These are phyloP conservation scores for Artemisia annua DNA, from an alignment of 129 eudicot genomes.

Conservation along the genomic window DNA sequence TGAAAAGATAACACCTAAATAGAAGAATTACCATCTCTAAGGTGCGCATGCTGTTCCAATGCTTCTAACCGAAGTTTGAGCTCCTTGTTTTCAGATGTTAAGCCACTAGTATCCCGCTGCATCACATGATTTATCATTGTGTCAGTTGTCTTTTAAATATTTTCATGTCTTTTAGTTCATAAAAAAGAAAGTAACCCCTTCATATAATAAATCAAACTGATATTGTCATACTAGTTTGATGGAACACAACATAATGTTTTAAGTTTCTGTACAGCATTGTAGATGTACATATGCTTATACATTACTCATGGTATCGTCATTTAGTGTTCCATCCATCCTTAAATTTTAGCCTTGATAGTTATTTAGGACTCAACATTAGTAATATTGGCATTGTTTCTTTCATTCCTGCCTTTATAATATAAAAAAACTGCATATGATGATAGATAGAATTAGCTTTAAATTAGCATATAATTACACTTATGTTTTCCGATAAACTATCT, in stretches of 20 bases:
- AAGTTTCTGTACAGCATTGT: not conserved
- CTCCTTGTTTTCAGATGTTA: slow-evolving; percentile 88
- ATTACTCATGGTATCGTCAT: not conserved
- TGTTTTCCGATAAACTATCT: not conserved
- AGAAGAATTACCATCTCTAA: slow-evolving; percentile 75
- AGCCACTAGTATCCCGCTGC: slow-evolving; percentile 76
- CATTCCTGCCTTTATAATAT: not conserved
- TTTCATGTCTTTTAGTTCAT: not conserved
- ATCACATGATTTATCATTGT: slow-evolving; percentile 18
- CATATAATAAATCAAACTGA: not conserved
- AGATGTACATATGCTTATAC: not conserved
- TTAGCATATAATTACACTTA: not conserved
- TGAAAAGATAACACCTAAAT: not conserved
- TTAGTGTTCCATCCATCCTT: not conserved
- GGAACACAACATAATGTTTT: not conserved
- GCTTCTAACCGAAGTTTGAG: slow-evolving; percentile 83
- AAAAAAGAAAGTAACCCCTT: not conserved
- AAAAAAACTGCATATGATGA: not conserved
- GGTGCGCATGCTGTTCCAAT: slow-evolving; percentile 87
- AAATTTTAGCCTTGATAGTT: not conserved
- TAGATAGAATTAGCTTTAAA: not conserved
- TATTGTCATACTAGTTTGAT: not conserved
- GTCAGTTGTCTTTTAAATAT: slow-evolving; percentile 1
- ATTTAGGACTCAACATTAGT: not conserved
- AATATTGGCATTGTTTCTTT: not conserved